Evolutionary conservation across 129 eudicot genomes (phyloP).

Genomic region (Helianthus tuberosus): DNA sequence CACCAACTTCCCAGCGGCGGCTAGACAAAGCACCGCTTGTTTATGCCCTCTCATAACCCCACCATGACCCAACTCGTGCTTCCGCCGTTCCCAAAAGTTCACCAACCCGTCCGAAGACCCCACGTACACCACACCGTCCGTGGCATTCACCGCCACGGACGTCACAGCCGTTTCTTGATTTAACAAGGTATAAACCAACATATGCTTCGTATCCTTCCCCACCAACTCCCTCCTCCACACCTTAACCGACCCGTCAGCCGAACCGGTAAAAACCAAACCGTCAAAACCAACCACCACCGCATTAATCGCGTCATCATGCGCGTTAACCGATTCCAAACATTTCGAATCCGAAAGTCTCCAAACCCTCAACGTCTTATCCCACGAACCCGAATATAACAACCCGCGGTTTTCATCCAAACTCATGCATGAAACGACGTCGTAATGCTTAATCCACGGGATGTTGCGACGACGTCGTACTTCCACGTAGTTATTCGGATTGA

Average conservation of each 20-base stretch:
- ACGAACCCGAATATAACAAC: conserved; percentile 70
- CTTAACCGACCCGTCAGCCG: conserved; percentile 63
- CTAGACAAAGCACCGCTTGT: conserved; percentile 72
- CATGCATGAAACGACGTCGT: conserved; percentile 67
- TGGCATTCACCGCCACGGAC: conserved; percentile 43
- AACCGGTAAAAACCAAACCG: conserved; percentile 65
- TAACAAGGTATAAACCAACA: conserved; percentile 42
- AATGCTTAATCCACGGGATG: conserved; percentile 68
- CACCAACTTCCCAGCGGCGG: conserved; percentile 54
- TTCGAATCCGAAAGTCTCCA: conserved; percentile 74
- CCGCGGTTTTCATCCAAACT: conserved; percentile 25
- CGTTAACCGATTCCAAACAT: conserved; percentile 62
- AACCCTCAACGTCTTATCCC: conserved; percentile 74
- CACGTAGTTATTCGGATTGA: conserved; percentile 55
- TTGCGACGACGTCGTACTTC: conserved; percentile 50
- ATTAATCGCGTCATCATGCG: conserved; percentile 79
- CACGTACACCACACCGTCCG: conserved; percentile 52
- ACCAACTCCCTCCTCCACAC: conserved; percentile 62
- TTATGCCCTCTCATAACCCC: conserved; percentile 76
- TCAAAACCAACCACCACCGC: conserved; percentile 45
- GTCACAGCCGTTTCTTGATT: conserved; percentile 76
- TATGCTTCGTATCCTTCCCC: conserved; percentile 50
- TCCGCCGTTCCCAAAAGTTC: conserved; percentile 68
- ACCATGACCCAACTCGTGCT: conserved; percentile 53
- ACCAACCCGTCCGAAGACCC: conserved; percentile 83